phyloP scores from a whole-genome alignment of 2,329 filamentous ascomycete species.

The Botrytis deweyae region DNA sequence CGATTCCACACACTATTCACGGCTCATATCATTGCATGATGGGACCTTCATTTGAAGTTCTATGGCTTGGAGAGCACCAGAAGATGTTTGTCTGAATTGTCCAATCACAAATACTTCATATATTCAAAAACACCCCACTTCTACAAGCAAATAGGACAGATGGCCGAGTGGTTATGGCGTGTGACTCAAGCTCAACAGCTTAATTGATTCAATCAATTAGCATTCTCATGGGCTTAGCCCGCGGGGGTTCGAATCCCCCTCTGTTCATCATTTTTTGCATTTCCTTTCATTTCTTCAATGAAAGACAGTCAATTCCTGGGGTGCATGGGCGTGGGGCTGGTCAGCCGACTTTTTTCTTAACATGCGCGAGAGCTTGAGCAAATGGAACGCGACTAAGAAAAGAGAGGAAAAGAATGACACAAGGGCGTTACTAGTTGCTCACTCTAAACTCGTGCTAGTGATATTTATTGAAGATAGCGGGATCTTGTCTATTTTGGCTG shows the following conservation, averaged over 20 bases:
- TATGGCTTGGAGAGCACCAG: background rate
- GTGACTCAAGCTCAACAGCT: slow-evolving; percentile 22
- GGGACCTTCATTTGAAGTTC: background rate
- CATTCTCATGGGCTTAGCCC: slow-evolving; percentile 22
- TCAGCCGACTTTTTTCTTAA: background rate
- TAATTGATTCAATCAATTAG: slow-evolving; percentile 13
- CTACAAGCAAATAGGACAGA: background rate
- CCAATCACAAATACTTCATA: rapidly evolving
- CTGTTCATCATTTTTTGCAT: slow-evolving; percentile 1
- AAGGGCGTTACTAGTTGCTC: background rate
- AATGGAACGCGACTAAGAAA: background rate
- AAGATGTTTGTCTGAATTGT: background rate
- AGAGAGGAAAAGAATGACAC: background rate
- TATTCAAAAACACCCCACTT: background rate
- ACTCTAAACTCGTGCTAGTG: background rate
- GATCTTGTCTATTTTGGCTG: background rate
- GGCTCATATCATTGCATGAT: background rate
- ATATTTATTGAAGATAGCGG: background rate
- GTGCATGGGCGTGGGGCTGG: background rate
- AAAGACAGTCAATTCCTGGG: background rate
- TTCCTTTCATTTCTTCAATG: background rate
- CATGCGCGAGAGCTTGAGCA: background rate
- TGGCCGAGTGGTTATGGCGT: slow-evolving; percentile 24
- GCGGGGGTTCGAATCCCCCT: slow-evolving; percentile 23
- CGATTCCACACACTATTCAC: background rate